Evolutionary conservation across 1,284 basidiomycete species (phyloP).

Genomic region (Phenoliferia sp.): DNA sequence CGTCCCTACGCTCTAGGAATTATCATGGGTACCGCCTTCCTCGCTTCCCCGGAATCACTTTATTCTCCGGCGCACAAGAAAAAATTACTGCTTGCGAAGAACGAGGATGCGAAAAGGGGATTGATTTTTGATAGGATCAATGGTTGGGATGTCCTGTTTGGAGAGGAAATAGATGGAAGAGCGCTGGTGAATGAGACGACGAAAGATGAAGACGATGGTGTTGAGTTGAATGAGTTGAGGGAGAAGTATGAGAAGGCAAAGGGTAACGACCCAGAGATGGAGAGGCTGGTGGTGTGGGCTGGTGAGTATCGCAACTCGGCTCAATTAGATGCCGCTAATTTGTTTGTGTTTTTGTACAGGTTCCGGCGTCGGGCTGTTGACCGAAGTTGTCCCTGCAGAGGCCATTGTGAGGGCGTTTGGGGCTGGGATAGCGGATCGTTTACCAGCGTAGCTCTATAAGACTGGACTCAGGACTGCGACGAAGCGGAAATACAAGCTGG

Average conservation of each 20-base stretch:
- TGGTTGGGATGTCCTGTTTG: not conserved
- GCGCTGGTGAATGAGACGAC: constrained; percentile 2
- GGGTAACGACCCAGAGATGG: constrained; percentile 3
- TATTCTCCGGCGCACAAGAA: not conserved
- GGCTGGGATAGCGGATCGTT: no score
- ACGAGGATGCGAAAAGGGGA: not conserved
- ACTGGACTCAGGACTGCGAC: no score
- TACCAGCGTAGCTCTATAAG: no score
- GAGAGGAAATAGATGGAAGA: constrained; percentile 5
- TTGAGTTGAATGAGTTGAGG: not conserved
- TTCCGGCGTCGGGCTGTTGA: not conserved
- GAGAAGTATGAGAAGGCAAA: not conserved
- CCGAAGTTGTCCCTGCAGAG: no score
- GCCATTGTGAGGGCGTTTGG: no score
- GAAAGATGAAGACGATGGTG: not conserved
- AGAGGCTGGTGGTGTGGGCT: not conserved
- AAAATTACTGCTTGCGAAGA: not conserved
- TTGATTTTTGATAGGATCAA: constrained; percentile 5
- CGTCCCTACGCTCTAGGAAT: not conserved
- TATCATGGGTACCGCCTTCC: constrained; percentile 2
- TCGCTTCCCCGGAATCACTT: constrained; percentile 2
- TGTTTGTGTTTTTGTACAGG: not conserved
- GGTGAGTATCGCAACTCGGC: not conserved
- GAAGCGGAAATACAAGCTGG: no score
- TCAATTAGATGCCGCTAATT: not conserved